Base-by-base conservation (phyloP, 2,329 filamentous ascomycete genomes). In the Mariannaea sp. region DNA sequence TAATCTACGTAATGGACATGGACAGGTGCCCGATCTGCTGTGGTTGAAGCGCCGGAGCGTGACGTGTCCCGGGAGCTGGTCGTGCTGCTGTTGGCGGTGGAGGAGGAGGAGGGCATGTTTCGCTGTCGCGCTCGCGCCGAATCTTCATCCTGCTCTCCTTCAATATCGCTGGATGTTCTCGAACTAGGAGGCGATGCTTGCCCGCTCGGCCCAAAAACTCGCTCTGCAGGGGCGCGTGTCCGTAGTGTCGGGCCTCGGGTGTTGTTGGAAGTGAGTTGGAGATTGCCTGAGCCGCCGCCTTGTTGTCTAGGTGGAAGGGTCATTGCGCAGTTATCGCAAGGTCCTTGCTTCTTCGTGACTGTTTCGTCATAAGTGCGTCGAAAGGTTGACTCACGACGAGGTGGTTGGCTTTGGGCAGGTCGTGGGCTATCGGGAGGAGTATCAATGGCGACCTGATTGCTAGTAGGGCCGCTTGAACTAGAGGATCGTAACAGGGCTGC, bases 311-410 rank as follows among this genome's bases (percentile, higher is more conserved):
- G 66, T 0, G 85, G 85, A 7, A 88, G 71, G 0, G 84, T 88
- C 64, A 88, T 78, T 53, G 85, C 84, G 67, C 85, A 88, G 69
- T 87, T 88, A 57, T 86, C 82, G 67, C 85, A 88, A 17, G 85
- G 84, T 7, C 80, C 82, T 46, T 84, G 82, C 53, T 81, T 80
- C 68, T 80, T 83, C 36, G 81, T 85, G 20, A 84, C 83, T n/a
- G 80, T 81, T 56, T 86, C 83, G 60, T 86, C 83, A 59, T 87
- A 87, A 0, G 84, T 87, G 63, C 80, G 79, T 53, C 78, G 77
- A 60, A 86, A 87, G 66, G 79, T 81, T 19, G 82, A 83, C 55
- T 86, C 83, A 53, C 79, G 77, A 27, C 80, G 77, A 13, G 70
- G 61, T 32, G 72, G 70, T 35, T 70, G 70, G 27, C 62, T 59